These are phyloP conservation scores for Backusella westeae DNA, from an alignment of 192 early-diverging fungal genomes.

Conservation along the genomic window DNA sequence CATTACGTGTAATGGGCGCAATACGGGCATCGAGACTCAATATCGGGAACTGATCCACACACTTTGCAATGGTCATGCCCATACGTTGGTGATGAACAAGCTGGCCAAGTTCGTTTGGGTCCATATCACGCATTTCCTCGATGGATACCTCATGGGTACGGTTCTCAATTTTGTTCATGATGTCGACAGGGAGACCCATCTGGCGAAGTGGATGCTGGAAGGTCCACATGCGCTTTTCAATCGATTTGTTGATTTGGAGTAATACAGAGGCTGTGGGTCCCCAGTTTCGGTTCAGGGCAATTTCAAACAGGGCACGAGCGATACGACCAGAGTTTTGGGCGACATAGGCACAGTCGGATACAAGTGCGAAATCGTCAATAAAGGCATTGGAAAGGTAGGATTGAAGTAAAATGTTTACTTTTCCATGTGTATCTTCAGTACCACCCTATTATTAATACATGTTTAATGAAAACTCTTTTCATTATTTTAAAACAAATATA, in stretches of 20 bases:
- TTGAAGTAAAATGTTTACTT: slow-evolving; percentile 95
- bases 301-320: slow-evolving; percentile 93
- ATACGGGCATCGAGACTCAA: slow-evolving; percentile 78
- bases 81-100: slow-evolving; percentile 79
- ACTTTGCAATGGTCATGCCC: slow-evolving; percentile 69
- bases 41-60: slow-evolving; percentile 84
- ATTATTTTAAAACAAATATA: neutral
- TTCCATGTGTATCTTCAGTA: slow-evolving; percentile 79
- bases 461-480: neutral
- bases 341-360: slow-evolving; percentile 93
- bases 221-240: slow-evolving; percentile 94
- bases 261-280: slow-evolving; percentile 82
- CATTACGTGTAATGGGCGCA: slow-evolving; percentile 91
- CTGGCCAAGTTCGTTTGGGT: slow-evolving; percentile 79
- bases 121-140: slow-evolving; percentile 91
- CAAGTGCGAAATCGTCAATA: slow-evolving; percentile 91
- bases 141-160: slow-evolving; percentile 75
- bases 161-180: slow-evolving; percentile 87
- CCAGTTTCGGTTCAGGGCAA: slow-evolving; percentile 89
- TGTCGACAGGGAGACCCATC: slow-evolving; percentile 74
- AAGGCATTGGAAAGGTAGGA: slow-evolving; percentile 72
- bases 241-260: slow-evolving; percentile 94
- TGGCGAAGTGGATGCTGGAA: slow-evolving; percentile 95
- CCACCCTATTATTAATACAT: slow-evolving; percentile 59
- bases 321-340: slow-evolving; percentile 94